Evolutionary conservation across 495 filamentous ascomycete species (phyloP).

Genomic region (Glarea lozoyensis): DNA sequence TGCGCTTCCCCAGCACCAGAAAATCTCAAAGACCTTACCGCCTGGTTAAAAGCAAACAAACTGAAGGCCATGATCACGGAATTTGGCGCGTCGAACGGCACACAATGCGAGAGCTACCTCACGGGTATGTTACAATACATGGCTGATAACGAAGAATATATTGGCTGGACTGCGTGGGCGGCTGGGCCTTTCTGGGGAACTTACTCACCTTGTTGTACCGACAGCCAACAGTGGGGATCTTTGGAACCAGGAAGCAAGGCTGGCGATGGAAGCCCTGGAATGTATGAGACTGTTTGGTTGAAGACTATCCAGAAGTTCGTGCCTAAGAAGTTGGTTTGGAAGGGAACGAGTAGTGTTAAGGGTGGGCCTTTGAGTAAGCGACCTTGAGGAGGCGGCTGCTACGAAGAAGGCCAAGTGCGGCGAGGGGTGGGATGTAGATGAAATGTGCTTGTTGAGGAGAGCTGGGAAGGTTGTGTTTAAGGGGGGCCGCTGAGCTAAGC

Average conservation of each 20-base stretch:
- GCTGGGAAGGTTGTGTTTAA: no score
- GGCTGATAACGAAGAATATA: slow-evolving; percentile 38
- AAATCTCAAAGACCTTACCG: slow-evolving; percentile 34
- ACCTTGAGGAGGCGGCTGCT: no score
- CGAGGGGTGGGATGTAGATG: no score
- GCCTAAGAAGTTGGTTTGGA: slow-evolving; percentile 28
- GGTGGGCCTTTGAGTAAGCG: neutral
- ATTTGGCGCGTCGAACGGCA: slow-evolving; percentile 41
- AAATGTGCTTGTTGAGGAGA: no score
- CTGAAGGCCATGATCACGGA: slow-evolving; percentile 46
- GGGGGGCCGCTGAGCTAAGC: no score
- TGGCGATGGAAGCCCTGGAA: slow-evolving; percentile 30
- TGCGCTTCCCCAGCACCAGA: slow-evolving; percentile 30
- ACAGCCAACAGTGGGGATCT: slow-evolving; percentile 32
- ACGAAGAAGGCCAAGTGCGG: no score
- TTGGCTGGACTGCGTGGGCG: slow-evolving; percentile 46
- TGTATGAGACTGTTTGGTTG: slow-evolving; percentile 37
- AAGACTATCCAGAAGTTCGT: slow-evolving; percentile 34
- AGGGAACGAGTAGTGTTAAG: neutral
- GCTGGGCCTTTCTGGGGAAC: slow-evolving; percentile 42
- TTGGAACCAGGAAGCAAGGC: slow-evolving; percentile 38
- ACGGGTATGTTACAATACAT: slow-evolving; percentile 38
- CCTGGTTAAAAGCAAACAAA: slow-evolving; percentile 37
- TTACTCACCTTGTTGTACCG: slow-evolving; percentile 37
- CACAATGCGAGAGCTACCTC: slow-evolving; percentile 34